phyloP scores from a whole-genome alignment of 306 rosid species.

The Acacia crassicarpa region DNA sequence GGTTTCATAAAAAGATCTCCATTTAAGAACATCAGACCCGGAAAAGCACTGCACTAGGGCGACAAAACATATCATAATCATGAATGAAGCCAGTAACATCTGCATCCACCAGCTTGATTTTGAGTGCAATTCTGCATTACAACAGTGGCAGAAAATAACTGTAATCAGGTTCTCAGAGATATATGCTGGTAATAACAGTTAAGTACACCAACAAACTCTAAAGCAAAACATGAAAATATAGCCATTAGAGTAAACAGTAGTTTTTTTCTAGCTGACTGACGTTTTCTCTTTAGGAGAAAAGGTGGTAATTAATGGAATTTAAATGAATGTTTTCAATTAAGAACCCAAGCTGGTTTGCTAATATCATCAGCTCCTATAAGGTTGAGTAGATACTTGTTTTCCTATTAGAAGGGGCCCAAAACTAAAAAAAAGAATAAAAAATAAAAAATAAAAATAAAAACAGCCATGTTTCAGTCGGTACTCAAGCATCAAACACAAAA shows the following conservation, averaged over 20 bases:
- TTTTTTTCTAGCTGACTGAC: neutral
- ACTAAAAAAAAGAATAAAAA: too few relatives aligned
- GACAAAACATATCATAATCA: constrained; percentile 44
- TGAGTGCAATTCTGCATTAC: constrained; percentile 46
- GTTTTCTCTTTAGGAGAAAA: neutral
- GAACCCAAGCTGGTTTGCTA: neutral
- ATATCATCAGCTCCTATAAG: neutral
- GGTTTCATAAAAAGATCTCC: constrained; percentile 84
- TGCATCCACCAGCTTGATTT: constrained; percentile 41
- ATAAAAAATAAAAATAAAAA: too few relatives aligned
- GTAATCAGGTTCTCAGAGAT: neutral
- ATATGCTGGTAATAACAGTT: neutral
- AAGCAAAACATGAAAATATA: neutral
- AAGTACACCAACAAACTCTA: neutral
- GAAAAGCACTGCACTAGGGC: constrained; percentile 63
- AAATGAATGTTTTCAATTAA: neutral
- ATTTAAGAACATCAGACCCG: constrained; percentile 70
- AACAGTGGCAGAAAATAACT: neutral
- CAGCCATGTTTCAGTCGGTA: too few relatives aligned
- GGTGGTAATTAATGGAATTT: neutral
- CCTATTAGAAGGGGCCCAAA: neutral
- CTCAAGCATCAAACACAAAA: too few relatives aligned
- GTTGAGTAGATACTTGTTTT: neutral
- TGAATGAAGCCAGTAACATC: constrained; percentile 43
- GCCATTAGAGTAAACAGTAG: neutral